Conservation (phyloP, 2,329 filamentous ascomycete genomes). For the Neurospora crassa region DNA sequence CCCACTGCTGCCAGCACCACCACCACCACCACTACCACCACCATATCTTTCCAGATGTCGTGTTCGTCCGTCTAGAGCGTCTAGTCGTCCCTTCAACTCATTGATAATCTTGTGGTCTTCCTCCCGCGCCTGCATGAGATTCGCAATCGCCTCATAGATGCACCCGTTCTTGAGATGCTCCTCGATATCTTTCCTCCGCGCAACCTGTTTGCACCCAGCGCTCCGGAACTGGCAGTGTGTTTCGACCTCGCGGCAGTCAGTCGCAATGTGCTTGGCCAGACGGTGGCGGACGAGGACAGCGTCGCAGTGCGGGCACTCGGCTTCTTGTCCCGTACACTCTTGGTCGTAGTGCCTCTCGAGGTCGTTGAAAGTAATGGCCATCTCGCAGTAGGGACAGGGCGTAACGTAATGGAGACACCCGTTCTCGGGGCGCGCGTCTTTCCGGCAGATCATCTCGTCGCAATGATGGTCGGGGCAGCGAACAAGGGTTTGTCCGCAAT, state of each 20-base stretch:
- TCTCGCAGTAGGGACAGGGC: slow-evolving; percentile 45
- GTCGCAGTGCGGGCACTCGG: slow-evolving; percentile 40
- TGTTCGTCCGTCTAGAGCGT: slow-evolving; percentile 25
- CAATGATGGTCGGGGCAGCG: slow-evolving; percentile 47
- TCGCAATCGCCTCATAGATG: slow-evolving; percentile 41
- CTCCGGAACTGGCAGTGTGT: slow-evolving; percentile 37
- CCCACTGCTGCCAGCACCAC: neutral
- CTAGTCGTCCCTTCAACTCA: slow-evolving; percentile 24
- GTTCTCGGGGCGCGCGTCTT: slow-evolving; percentile 36
- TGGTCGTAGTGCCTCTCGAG: slow-evolving; percentile 33
- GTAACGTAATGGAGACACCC: slow-evolving; percentile 45
- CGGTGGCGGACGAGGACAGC: slow-evolving; percentile 33
- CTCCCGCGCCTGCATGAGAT: slow-evolving; percentile 36
- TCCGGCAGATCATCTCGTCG: slow-evolving; percentile 39
- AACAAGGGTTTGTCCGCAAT: slow-evolving; percentile 47
- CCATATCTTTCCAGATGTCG: neutral
- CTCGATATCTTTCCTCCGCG: slow-evolving; percentile 30
- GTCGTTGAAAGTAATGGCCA: slow-evolving; percentile 37
- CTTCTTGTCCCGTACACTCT: slow-evolving; percentile 36
- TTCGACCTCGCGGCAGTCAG: slow-evolving; percentile 33
- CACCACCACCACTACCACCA: neutral
- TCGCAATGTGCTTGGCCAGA: slow-evolving; percentile 36
- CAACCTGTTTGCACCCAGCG: slow-evolving; percentile 36
- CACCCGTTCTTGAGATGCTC: slow-evolving; percentile 37
- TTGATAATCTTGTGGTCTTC: slow-evolving; percentile 32